Base-by-base conservation (phyloP, 164 flowering plant species). In the Chimonanthus salicifolius region DNA sequence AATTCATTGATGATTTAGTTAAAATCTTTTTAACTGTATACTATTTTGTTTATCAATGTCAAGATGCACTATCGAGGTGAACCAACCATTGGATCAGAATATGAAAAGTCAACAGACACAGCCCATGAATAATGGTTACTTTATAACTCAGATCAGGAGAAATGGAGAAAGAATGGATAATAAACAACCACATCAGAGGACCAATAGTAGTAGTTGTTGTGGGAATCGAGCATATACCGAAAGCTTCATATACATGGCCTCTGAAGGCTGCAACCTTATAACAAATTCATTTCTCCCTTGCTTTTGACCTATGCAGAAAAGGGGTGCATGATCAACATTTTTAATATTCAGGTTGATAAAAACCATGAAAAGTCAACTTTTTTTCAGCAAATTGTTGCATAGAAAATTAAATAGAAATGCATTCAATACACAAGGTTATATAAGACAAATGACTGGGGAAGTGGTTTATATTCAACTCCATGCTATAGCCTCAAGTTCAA, bases 241-340 rank as follows among this genome's bases (percentile, higher is more conserved):
- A 66, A 94, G 90, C 80, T 94, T 94, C 97, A 90, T 94, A 84
- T 94, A 94, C 79, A 94, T 94, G 79, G 99, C 98, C 78, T 92
- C 98, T 66, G 81, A 84, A 69, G 98, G 98, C 77, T 94, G 99
- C 74, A 93, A 85, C 74, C 98, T 90, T 69, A 91, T 94, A 7
- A 93, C 98, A 83, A 94, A 88, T 79, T 94, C 98, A 81, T 94
- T 94, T 79, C 98, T 90, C 47, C 93, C 99, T 74, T 91, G 98
- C 77, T 85, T 94, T 74, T 92, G 70, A 79, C 96, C 97, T 92
- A 74, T 49, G 47, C 63, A 67, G 64, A 51, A 62, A 11, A 64
- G 47, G 15, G 62, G 60, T 33, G 5, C 46, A 21, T 6, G 21
- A 63, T 63, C 66, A 63, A 63, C 4, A 33, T 63, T 63, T 3